Evolutionary conservation across 139 green algal genomes (phyloP).

Genomic region (Closterium sp.): DNA sequence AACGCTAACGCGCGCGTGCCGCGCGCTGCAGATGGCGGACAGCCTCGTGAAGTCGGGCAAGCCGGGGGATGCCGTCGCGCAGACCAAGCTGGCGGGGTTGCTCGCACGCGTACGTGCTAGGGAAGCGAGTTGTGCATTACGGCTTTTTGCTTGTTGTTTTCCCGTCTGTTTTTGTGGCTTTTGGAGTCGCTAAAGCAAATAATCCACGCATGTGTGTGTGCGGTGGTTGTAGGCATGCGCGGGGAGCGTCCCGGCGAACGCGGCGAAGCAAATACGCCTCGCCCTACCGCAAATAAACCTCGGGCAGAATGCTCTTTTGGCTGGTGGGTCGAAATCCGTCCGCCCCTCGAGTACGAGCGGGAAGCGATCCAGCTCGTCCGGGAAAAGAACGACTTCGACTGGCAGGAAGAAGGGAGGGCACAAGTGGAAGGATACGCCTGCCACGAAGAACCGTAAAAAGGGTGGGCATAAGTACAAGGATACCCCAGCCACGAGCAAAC

Average conservation of each 20-base stretch:
- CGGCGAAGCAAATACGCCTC: background rate
- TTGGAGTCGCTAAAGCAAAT: too few relatives aligned
- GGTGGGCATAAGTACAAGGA: background rate
- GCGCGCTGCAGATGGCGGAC: constrained; percentile 4
- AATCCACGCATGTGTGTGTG: too few relatives aligned
- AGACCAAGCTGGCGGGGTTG: background rate
- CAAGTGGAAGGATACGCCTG: background rate
- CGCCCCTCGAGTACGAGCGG: background rate
- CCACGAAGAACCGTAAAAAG: background rate
- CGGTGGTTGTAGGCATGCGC: background rate
- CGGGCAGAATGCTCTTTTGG: background rate
- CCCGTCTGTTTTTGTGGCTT: too few relatives aligned
- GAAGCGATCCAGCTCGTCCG: too few relatives aligned
- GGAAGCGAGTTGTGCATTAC: background rate
- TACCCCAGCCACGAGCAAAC: background rate
- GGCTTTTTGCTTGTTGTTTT: too few relatives aligned
- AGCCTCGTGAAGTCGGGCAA: background rate
- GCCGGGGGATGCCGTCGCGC: background rate
- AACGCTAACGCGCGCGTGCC: background rate
- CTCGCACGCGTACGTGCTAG: background rate
- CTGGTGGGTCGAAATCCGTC: background rate
- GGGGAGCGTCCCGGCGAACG: background rate
- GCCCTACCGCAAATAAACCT: background rate
- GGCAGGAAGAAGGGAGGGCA: background rate
- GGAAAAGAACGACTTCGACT: too few relatives aligned